These are phyloP conservation scores for Prunus fruticosa DNA, from an alignment of 306 rosid species.

Conservation along the genomic window DNA sequence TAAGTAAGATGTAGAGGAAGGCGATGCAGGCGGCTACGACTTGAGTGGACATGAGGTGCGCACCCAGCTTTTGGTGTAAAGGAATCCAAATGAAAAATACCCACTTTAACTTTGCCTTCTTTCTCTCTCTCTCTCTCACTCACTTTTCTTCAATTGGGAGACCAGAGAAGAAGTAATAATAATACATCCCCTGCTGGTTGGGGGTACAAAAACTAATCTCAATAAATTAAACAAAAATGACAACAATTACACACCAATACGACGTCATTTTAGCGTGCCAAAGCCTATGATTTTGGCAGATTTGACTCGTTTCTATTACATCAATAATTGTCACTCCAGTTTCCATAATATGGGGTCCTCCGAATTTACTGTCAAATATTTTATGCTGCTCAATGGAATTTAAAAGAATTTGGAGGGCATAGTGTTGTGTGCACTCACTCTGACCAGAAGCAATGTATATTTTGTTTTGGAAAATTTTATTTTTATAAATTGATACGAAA, in stretches of 20 bases:
- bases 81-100: constrained; percentile 25
- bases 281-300: background rate
- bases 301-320: background rate
- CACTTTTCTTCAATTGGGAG: constrained; percentile 30
- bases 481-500: background rate
- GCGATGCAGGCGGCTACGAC: too few relatives aligned
- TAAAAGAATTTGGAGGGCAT: background rate
- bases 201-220: background rate
- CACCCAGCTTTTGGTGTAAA: too few relatives aligned
- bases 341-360: constrained; percentile 13
- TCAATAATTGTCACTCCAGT: constrained; percentile 12
- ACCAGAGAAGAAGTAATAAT: constrained; percentile 19
- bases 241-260: background rate
- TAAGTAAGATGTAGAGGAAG: too few relatives aligned
- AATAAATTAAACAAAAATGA: background rate
- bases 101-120: constrained; percentile 23
- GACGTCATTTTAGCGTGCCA: background rate
- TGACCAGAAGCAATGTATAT: background rate
- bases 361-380: background rate
- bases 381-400: background rate
- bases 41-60: too few relatives aligned
- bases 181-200: constrained; percentile 31
- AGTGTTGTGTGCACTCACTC: background rate
- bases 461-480: background rate
- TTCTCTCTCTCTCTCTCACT: constrained; percentile 3